These are phyloP conservation scores for Solanum lignicaule DNA, from an alignment of 257 asterid species.

Conservation along the genomic window DNA sequence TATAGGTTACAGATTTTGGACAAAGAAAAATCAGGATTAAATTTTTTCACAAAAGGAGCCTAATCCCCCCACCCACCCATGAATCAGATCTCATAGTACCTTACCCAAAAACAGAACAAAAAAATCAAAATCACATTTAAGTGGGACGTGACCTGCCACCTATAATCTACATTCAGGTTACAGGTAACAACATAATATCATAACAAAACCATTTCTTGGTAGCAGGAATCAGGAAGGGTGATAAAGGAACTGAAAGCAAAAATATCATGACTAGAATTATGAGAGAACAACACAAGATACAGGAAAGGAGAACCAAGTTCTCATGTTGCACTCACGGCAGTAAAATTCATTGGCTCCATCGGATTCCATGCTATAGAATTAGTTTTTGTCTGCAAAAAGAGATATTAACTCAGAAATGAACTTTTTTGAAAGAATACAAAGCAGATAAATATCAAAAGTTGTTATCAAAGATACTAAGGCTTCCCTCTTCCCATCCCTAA, in stretches of 20 bases:
- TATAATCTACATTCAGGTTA: neutral
- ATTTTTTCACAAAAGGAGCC: neutral
- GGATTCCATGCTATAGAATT: slow-evolving; percentile 95
- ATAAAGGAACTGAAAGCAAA: neutral
- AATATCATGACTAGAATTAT: neutral
- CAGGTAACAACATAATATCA: neutral
- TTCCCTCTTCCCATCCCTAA: neutral
- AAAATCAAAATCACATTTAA: neutral
- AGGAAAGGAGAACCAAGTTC: neutral
- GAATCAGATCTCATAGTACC: neutral
- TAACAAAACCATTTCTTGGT: neutral
- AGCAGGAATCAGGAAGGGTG: neutral
- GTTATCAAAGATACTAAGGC: neutral
- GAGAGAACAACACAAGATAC: neutral
- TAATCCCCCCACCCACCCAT: neutral
- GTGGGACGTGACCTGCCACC: neutral
- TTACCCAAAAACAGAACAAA: neutral
- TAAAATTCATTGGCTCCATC: slow-evolving; percentile 98
- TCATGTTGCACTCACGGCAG: slow-evolving; percentile 59
- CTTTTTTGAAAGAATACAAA: neutral
- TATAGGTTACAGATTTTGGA: neutral
- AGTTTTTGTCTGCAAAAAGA: slow-evolving; percentile 57
- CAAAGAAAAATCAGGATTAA: neutral
- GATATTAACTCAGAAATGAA: neutral
- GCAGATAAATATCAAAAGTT: neutral